Base-by-base conservation (phyloP, 306 rosid species). In the Astragalus glycyphyllos region DNA sequence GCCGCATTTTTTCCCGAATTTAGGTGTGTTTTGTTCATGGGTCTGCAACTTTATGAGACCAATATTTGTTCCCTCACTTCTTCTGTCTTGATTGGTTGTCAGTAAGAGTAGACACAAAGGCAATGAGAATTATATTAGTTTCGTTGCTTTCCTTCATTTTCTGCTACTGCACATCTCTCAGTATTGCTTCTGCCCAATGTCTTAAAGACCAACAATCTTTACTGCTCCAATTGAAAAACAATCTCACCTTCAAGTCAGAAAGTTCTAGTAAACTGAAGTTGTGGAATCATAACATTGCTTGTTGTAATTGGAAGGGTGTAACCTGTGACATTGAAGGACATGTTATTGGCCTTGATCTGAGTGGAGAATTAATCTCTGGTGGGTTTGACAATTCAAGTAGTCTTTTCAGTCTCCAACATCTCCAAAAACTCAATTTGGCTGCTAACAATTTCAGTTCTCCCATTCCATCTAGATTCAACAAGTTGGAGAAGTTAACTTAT, bases 231-330 rank as follows among this genome's bases (percentile, higher is more conserved):
- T 47, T 88, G 68, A 85, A 78, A 81, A 85, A 69, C 23, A 46
- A 13, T 70, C 80, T 88, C 69, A 6, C 0, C 1, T 65, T 55
- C 23, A 0, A 14, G 0, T 0, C 1, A 37, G 9, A 26, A 4
- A 0, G 0, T 5, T 78, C 90, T 26, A 68, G 1, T 3, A 84
- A 81, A 51, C 69, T 86, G 0, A 54, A 7, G 8, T 13, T 7
- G 1, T 86, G 92, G 97, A 62, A 72, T 3, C 48, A 17, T 40
- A 75, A 6, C 34, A 0, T 42, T 5, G 78, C 48, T 69, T 84
- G 82, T 42, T 84, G 93, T 47, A 4, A 31, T 11, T 87, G 93
- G 96, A 16, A 1, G 0, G 93, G 93, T 38, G 82, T 90, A 10
- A 4, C 17, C 3, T 88, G 88, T 60, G 68, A 78, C 9, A 7